Evolutionary conservation across 371 early-diverging fungal genomes (phyloP), one percentile per base, ranked within the genome.

Genomic region (Actinomortierella ambigua): DNA sequence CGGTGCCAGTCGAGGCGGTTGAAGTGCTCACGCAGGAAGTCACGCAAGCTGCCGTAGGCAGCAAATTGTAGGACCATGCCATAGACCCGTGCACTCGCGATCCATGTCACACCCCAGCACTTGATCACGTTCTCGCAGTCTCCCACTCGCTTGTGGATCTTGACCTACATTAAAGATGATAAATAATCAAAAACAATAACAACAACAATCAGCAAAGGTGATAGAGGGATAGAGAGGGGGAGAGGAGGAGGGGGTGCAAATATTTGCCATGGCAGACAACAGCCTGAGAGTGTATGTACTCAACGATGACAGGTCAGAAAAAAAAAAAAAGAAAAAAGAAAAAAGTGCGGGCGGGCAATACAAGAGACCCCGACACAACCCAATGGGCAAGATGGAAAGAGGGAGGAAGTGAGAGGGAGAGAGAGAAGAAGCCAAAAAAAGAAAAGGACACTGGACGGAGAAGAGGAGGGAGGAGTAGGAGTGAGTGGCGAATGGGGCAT

Each of bases 11-110:
- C 61, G n/a, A 77, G 53, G 9, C 40, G 18, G 18, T 69, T 49
- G 27, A 68, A 69, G 52, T 75, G 55, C 7, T 50, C 59, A 24
- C 65, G 42, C 13, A 77, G 67, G 52, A 63, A 77, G 28, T 75
- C 65, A n/a, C 75, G 66, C 20, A 77, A 44, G 54, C 66, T 66
- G 26, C 77, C 77, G 24, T 57, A 47, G 15, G 57, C 59, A 13
- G 63, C 69, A 46, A 66, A 77, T 27, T 73, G 61, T 1, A 75
- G 51, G 24, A 77, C 75, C 65, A 75, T 69, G 44, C 73, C 73
- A 29, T 66, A 71, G 54, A 65, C 73, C 11, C 73, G 66, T 5
- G 54, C 48, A 53, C 44, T 39, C 34, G 48, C 59, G 55, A 71
- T 65, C 44, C 55, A 48, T 1, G 73, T 71, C 50, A 71, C 63